These are phyloP conservation scores for Vitis rotundifolia DNA, from an alignment of 164 flowering plant genomes.

Conservation along the genomic window DNA sequence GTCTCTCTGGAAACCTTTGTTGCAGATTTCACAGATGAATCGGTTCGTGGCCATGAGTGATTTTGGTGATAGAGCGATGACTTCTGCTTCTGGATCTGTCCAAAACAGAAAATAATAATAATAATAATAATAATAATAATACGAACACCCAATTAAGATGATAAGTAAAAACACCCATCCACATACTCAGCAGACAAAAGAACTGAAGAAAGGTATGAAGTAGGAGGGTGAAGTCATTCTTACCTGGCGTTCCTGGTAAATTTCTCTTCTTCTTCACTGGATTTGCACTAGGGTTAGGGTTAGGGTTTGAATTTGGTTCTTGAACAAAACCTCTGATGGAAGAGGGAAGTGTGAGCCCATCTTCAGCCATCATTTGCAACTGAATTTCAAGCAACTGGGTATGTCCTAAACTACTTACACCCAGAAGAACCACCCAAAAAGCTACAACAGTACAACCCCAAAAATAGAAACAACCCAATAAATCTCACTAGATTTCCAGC, in stretches of 20 bases:
- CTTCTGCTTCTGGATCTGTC: slow-evolving; percentile 81
- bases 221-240: neutral
- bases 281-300: slow-evolving; percentile 33
- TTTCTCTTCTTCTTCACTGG: slow-evolving; percentile 56
- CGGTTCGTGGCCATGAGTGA: slow-evolving; percentile 75
- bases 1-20: slow-evolving; percentile 83
- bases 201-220: neutral
- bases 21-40: slow-evolving; percentile 73
- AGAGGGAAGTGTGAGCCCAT: slow-evolving; percentile 41
- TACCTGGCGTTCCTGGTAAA: slow-evolving; percentile 79
- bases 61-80: slow-evolving; percentile 66
- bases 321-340: slow-evolving; percentile 33
- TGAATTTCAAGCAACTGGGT: neutral
- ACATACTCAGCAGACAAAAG: too few relatives aligned
- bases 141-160: too few relatives aligned
- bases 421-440: slow-evolving; percentile 1
- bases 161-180: too few relatives aligned
- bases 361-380: slow-evolving; percentile 52
- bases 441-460: too few relatives aligned
- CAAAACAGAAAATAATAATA: slow-evolving; percentile 7
- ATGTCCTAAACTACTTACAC: slow-evolving; percentile 10
- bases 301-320: slow-evolving; percentile 33
- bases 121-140: neutral
- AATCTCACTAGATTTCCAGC: too few relatives aligned
- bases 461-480: too few relatives aligned